Evolutionary conservation across 2,329 filamentous ascomycete species (phyloP).

Genomic region (Aspergillus fijiensis): DNA sequence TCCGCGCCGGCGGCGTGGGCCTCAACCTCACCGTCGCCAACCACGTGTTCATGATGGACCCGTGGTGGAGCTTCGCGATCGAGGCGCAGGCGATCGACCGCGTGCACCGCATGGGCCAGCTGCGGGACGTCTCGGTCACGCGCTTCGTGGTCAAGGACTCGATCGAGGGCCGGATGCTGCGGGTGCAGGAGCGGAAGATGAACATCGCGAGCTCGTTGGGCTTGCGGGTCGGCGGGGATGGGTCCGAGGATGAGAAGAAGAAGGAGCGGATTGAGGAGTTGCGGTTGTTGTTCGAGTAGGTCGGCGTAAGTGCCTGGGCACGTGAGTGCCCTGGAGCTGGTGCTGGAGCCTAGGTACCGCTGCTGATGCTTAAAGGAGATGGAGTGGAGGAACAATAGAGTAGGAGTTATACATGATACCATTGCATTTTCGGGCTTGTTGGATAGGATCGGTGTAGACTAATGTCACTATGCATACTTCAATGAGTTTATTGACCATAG

Average conservation of each 20-base stretch:
- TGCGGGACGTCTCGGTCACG: slow-evolving; percentile 78
- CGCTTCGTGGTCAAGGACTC: slow-evolving; percentile 87
- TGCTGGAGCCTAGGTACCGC: no score
- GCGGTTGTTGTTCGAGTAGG: slow-evolving; percentile 69
- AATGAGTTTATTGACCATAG: no score
- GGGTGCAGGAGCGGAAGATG: slow-evolving; percentile 88
- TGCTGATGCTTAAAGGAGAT: not conserved
- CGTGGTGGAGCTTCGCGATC: slow-evolving; percentile 98
- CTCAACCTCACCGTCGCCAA: slow-evolving; percentile 88
- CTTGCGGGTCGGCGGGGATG: slow-evolving; percentile 92
- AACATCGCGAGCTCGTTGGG: slow-evolving; percentile 85
- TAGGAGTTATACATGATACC: not conserved
- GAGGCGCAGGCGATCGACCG: slow-evolving; percentile 97
- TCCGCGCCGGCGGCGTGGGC: slow-evolving; percentile 89
- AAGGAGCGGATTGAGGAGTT: slow-evolving; percentile 90
- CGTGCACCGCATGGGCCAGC: slow-evolving; percentile 95
- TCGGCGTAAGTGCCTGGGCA: no score
- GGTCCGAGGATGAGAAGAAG: slow-evolving; percentile 86
- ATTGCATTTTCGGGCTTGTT: not conserved
- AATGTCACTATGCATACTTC: no score
- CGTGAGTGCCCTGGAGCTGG: no score
- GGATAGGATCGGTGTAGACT: not conserved
- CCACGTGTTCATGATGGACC: slow-evolving; percentile 98
- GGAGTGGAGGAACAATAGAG: not conserved
- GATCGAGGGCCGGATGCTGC: slow-evolving; percentile 93